Evolutionary conservation across 2,329 filamentous ascomycete genomes (phyloP).

Genomic region (Aureobasidium sp.): DNA sequence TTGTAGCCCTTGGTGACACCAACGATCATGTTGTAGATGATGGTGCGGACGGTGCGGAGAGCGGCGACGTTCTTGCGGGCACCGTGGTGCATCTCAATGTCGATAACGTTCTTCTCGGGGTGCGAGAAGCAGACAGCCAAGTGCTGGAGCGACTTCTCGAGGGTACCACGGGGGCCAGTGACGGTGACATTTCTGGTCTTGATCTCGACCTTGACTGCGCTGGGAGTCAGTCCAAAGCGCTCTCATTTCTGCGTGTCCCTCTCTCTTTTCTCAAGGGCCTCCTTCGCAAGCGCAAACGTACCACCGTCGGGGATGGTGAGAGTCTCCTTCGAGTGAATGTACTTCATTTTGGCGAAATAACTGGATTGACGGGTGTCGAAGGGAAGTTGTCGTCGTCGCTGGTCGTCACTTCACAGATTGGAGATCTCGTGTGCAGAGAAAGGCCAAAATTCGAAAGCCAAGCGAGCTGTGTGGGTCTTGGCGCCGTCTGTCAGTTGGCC

Average conservation of each 20-base stretch:
- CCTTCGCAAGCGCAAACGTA: conserved; percentile 45
- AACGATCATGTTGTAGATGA: conserved; percentile 98
- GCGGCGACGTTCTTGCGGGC: conserved; percentile 95
- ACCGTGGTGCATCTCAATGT: conserved; percentile 98
- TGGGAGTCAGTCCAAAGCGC: conserved; percentile 19
- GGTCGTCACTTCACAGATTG: conserved; percentile 1
- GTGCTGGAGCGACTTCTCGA: conserved; percentile 94
- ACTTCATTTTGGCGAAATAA: conserved; percentile 76
- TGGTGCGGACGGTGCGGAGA: conserved; percentile 92
- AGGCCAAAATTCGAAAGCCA: conserved; percentile 2
- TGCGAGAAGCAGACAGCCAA: conserved; percentile 91
- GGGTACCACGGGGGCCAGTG: conserved; percentile 82
- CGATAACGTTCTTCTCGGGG: conserved; percentile 78
- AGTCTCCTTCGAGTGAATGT: conserved; percentile 97
- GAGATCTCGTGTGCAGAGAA: neutral
- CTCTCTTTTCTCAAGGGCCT: conserved; percentile 15
- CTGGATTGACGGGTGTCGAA: conserved; percentile 16
- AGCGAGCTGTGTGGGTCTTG: conserved; percentile 2
- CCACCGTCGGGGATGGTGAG: conserved; percentile 94
- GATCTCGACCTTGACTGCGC: conserved; percentile 90
- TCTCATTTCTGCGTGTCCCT: conserved; percentile 8
- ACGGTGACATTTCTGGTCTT: conserved; percentile 95
- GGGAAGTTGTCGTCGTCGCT: conserved; percentile 15
- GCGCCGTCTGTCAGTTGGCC: neutral
- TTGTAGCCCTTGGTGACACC: conserved; percentile 99